A percentile compares a stretch with the other conserved stretches of the same genome.
Conservation (phyloP, 192 early-diverging fungal genomes). For the Entrophospora sp. region DNA sequence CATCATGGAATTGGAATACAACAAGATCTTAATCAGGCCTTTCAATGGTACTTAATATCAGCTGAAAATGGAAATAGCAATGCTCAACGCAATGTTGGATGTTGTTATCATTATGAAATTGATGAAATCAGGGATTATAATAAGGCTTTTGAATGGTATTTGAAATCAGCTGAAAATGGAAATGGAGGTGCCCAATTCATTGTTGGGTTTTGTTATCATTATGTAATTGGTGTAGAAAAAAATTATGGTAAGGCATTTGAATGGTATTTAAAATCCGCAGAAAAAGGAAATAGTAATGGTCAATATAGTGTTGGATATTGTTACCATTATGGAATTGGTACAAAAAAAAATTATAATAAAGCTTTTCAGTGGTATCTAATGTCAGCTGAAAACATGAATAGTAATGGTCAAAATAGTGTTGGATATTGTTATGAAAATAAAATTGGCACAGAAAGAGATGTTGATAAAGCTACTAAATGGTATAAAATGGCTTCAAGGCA, state of each 20-base stretch:
- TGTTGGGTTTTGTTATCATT: slow-evolving; percentile 52
- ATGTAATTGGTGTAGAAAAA: slow-evolving; percentile 13
- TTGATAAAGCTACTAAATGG: too few relatives aligned
- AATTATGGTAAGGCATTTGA: slow-evolving; percentile 23
- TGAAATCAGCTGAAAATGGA: slow-evolving; percentile 42
- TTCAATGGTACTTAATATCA: slow-evolving; percentile 12
- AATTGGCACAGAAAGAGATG: too few relatives aligned
- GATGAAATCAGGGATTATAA: slow-evolving; percentile 55
- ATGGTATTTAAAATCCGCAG: slow-evolving; percentile 32
- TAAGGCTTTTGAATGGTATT: slow-evolving; percentile 56
- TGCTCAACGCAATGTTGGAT: slow-evolving; percentile 59
- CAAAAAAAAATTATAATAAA: background rate
- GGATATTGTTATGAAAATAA: background rate
- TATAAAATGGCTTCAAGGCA: too few relatives aligned
- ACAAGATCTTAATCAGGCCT: background rate
- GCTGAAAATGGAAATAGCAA: background rate
- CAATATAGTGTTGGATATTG: slow-evolving; percentile 29
- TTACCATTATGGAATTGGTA: slow-evolving; percentile 29
- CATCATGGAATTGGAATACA: slow-evolving; percentile 2
- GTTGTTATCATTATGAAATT: slow-evolving; percentile 73
- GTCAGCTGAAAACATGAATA: slow-evolving; percentile 18
- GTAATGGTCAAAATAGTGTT: background rate
- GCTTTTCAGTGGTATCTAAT: slow-evolving; percentile 14
- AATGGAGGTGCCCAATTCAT: slow-evolving; percentile 75
- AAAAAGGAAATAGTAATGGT: slow-evolving; percentile 25